These are phyloP conservation scores for Triglochin maritima DNA, from an alignment of 106 monocot genomes.

Conservation along the genomic window DNA sequence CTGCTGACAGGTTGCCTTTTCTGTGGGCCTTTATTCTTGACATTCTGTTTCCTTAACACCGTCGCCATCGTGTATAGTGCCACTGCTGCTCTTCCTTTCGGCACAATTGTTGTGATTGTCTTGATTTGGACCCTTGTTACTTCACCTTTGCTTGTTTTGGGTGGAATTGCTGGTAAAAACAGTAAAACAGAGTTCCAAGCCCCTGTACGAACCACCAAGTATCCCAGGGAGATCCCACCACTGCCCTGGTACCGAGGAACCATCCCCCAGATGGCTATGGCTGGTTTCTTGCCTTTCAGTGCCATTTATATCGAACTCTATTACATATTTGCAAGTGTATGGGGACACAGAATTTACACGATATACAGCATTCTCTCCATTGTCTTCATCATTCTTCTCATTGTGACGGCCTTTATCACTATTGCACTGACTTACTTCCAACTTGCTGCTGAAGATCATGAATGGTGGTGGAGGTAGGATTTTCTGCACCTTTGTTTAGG, in stretches of 20 bases:
- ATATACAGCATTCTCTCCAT: slow-evolving; percentile 55
- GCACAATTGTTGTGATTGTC: slow-evolving; percentile 50
- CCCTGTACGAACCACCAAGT: slow-evolving; percentile 57
- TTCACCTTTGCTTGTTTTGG: slow-evolving; percentile 51
- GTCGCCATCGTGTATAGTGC: slow-evolving; percentile 47
- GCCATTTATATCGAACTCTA: slow-evolving; percentile 58
- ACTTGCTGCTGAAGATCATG: slow-evolving; percentile 47
- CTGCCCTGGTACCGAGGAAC: slow-evolving; percentile 49
- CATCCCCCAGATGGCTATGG: slow-evolving; percentile 52
- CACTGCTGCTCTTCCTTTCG: slow-evolving; percentile 59
- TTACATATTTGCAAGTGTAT: slow-evolving; percentile 63
- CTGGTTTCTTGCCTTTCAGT: slow-evolving; percentile 55
- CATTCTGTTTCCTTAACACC: slow-evolving; percentile 60
- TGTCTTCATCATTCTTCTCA: slow-evolving; percentile 60
- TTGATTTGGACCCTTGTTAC: slow-evolving; percentile 52
- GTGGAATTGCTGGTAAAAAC: slow-evolving; percentile 62
- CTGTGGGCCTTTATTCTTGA: slow-evolving; percentile 56
- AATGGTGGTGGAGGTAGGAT: slow-evolving; percentile 49
- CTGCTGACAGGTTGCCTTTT: slow-evolving; percentile 54
- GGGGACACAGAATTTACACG: slow-evolving; percentile 66
- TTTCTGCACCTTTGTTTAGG: background rate
- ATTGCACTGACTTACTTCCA: slow-evolving; percentile 72
- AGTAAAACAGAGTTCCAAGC: slow-evolving; percentile 52
- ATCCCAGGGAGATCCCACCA: slow-evolving; percentile 50
- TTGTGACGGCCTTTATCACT: slow-evolving; percentile 58